Base-by-base conservation (phyloP, 2,329 filamentous ascomycete species). In the Apiospora rasikravindrae region DNA sequence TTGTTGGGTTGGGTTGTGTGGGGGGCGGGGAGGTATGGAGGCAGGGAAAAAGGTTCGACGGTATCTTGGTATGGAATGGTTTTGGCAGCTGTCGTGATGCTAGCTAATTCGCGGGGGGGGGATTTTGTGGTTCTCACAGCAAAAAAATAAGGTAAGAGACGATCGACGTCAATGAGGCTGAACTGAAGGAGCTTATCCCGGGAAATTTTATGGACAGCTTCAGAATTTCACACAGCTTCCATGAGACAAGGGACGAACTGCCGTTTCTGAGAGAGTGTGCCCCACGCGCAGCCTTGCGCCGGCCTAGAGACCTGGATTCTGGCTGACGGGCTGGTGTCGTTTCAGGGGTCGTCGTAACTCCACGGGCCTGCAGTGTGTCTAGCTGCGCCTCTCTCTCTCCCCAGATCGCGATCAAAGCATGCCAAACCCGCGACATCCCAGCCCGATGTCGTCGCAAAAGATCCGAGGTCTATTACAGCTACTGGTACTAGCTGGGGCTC, bases 161-260 rank as follows among this genome's bases (percentile, higher is more conserved):
- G 57, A 64, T 64, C 57, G 57, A 64, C 57, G 57, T 64, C 57
- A 40, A 24, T 64, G 57, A 64, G 57, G 57, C 57, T 64, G 57
- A 64, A 64, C 33, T 37, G 33, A 37, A 64, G 29, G 57, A 64
- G 57, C 57, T 64, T 64, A 64, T 64, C 57, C 57, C 57, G 57
- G 57, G 57, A n/a, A 64, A 64, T 24, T 64, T 64, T 64, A 64
- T 64, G 57, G 57, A 24, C 57, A 40, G 57, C 57, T 64, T 64
- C 33, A 64, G 57, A n/a, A 40, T 64, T 40, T 64, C 57, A 10
- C 45, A n/a, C 45, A n/a, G 10, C 57, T n/a, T 10, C 16, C 57
- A 7, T 64, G 57, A 64, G 57, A 64, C 57, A 64, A 64, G 57
- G 33, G 57, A 64, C 57, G 57, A 64, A 64, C 57, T 64, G 57